A percentile compares a stretch with the other conserved stretches of the same genome.
Conservation (phyloP, 2,329 filamentous ascomycete species). For the Epichloe hybrida region DNA sequence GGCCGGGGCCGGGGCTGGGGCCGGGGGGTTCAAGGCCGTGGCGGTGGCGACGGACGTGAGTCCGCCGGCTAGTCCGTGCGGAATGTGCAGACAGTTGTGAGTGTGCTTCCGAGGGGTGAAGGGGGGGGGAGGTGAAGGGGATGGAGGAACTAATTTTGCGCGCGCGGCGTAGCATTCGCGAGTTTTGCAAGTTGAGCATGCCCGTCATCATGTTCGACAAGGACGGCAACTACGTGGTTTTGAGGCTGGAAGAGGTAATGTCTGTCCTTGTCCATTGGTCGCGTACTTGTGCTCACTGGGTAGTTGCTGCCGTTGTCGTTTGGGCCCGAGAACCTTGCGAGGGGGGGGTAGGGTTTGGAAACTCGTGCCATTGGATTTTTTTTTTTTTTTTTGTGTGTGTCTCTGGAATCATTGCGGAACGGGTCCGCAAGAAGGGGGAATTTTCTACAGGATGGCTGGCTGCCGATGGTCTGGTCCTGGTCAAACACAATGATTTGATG, state of each 20-base stretch:
- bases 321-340: slow-evolving; percentile 42
- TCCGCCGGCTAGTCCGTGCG: slow-evolving; percentile 65
- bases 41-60: slow-evolving; percentile 72
- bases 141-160: no score
- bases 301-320: slow-evolving; percentile 57
- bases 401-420: neutral
- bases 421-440: no score
- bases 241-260: slow-evolving; percentile 52
- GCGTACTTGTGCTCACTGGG: slow-evolving; percentile 4
- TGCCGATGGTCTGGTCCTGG: no score
- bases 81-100: slow-evolving; percentile 91
- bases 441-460: no score
- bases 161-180: slow-evolving; percentile 46
- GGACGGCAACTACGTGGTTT: slow-evolving; percentile 56
- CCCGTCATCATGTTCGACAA: slow-evolving; percentile 91
- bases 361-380: no score
- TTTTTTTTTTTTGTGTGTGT: no score
- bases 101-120: slow-evolving; percentile 11
- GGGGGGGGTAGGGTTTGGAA: neutral
- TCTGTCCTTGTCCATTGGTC: slow-evolving; percentile 8
- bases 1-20: no score
- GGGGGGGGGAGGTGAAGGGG: no score
- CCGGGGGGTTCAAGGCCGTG: slow-evolving; percentile 52
- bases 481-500: no score
- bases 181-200: slow-evolving; percentile 54